Conservation (phyloP, 495 filamentous ascomycete species). For the Aspergillus ellipticus region DNA sequence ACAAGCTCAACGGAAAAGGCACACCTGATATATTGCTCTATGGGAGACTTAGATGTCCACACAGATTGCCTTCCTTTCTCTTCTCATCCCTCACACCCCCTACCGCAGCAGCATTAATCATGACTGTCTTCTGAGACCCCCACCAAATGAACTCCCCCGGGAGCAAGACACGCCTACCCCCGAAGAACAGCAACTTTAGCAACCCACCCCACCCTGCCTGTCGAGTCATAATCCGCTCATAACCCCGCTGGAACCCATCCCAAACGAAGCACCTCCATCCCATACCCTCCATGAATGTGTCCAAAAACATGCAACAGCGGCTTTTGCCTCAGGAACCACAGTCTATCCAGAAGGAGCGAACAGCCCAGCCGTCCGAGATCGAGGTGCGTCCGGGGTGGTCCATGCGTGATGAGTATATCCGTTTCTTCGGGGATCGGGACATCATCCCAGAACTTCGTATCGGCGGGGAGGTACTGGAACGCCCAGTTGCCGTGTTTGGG, state of each 20-base stretch:
- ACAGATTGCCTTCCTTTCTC: background rate
- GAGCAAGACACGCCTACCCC: conserved; percentile 25
- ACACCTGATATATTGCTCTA: no score
- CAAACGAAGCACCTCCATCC: conserved; percentile 55
- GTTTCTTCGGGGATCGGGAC: conserved; percentile 52
- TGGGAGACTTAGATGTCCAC: background rate
- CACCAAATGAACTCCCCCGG: background rate
- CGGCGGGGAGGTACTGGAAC: conserved; percentile 41
- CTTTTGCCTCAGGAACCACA: conserved; percentile 48
- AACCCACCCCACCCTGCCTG: conserved; percentile 7
- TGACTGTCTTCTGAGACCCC: background rate
- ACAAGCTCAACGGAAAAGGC: no score
- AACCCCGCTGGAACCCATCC: conserved; percentile 59
- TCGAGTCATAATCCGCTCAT: conserved; percentile 51
- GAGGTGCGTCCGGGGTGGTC: conserved; percentile 52
- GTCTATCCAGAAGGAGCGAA: conserved; percentile 52
- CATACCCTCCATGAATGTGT: conserved; percentile 63
- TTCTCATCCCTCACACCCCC: conserved; percentile 8
- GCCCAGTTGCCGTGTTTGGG: conserved; percentile 46
- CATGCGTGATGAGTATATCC: conserved; percentile 72
- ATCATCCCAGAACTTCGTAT: conserved; percentile 19
- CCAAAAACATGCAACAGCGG: conserved; percentile 70
- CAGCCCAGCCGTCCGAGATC: conserved; percentile 43
- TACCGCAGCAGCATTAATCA: conserved; percentile 6
- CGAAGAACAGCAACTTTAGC: conserved; percentile 18